A percentile compares a stretch with the other conserved stretches of the same genome.
Conservation (phyloP, 2,329 filamentous ascomycete genomes). For the Neodidymelliopsis sp. region DNA sequence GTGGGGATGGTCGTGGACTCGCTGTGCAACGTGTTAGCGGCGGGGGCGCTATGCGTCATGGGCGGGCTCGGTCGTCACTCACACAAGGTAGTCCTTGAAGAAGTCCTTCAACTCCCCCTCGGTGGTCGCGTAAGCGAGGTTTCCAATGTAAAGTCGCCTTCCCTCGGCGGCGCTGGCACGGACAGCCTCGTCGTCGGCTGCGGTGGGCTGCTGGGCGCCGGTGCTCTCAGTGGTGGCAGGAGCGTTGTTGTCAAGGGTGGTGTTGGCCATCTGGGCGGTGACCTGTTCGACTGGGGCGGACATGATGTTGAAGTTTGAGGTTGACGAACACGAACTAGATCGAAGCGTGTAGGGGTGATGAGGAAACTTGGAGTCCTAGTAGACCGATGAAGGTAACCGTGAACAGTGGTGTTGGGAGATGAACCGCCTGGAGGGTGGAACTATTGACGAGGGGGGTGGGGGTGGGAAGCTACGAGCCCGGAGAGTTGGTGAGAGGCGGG, state of each 20-base stretch:
- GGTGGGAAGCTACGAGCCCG: conserved; percentile 60
- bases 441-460: conserved; percentile 61
- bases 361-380: conserved; percentile 55
- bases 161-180: conserved; percentile 98
- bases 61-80: conserved; percentile 59
- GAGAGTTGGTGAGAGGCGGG: conserved; percentile 41
- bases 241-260: conserved; percentile 64
- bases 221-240: conserved; percentile 54
- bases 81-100: conserved; percentile 99
- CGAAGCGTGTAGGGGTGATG: conserved; percentile 44
- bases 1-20: conserved; percentile 99
- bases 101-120: conserved; percentile 99
- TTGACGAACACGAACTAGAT: conserved; percentile 62
- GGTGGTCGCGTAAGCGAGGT: conserved; percentile 99
- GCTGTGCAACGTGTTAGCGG: conserved; percentile 60
- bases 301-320: conserved; percentile 72
- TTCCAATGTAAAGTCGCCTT: conserved; percentile 99
- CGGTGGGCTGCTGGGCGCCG: conserved; percentile 69
- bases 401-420: conserved; percentile 48
- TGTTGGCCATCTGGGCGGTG: conserved; percentile 73
- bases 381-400: conserved; percentile 50
- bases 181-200: conserved; percentile 85
- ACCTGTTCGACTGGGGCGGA: conserved; percentile 82
- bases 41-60: conserved; percentile 17
- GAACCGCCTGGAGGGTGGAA: conserved; percentile 58